Percentiles rank a stretch among this genome's conserved stretches.
Evolutionary conservation across 2,329 filamentous ascomycete genomes (phyloP).

Genomic region (Metarhizium album): DNA sequence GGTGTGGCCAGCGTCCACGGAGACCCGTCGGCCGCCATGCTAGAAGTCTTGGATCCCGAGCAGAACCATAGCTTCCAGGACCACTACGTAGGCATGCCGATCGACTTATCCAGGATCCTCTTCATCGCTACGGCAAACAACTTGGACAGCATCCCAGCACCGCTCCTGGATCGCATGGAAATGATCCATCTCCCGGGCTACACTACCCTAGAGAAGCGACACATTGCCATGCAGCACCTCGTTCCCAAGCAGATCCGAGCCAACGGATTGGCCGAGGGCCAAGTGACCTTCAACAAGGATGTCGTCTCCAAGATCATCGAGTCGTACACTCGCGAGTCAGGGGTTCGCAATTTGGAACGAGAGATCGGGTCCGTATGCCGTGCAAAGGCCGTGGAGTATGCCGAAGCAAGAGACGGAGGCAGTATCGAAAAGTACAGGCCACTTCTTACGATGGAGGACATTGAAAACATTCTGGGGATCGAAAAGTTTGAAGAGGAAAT

Average conservation of each 20-base stretch:
- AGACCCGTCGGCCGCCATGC: slow-evolving; percentile 92
- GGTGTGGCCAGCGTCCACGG: slow-evolving; percentile 86
- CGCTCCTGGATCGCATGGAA: slow-evolving; percentile 93
- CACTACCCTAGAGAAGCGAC: slow-evolving; percentile 91
- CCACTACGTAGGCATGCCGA: slow-evolving; percentile 91
- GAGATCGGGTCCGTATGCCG: slow-evolving; percentile 93
- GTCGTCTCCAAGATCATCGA: slow-evolving; percentile 94
- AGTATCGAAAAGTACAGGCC: slow-evolving; percentile 61
- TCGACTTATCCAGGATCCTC: slow-evolving; percentile 90
- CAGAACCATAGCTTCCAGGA: slow-evolving; percentile 93
- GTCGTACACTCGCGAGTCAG: slow-evolving; percentile 90
- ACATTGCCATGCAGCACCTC: slow-evolving; percentile 88
- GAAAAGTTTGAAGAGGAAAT: slow-evolving; percentile 95
- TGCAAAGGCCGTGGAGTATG: slow-evolving; percentile 88
- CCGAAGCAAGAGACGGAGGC: slow-evolving; percentile 72
- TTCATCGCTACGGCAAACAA: slow-evolving; percentile 97
- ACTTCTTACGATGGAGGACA: slow-evolving; percentile 61
- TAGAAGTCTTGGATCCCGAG: slow-evolving; percentile 93
- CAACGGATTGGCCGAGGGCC: slow-evolving; percentile 69
- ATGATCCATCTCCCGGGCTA: slow-evolving; percentile 89
- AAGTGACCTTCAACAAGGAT: slow-evolving; percentile 67
- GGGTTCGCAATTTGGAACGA: slow-evolving; percentile 89
- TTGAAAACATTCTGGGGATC: slow-evolving; percentile 85
- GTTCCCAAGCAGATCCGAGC: slow-evolving; percentile 90
- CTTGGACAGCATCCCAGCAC: slow-evolving; percentile 88